Conservation (phyloP, 495 filamentous ascomycete genomes). For the Aspergillus egyptiacus region DNA sequence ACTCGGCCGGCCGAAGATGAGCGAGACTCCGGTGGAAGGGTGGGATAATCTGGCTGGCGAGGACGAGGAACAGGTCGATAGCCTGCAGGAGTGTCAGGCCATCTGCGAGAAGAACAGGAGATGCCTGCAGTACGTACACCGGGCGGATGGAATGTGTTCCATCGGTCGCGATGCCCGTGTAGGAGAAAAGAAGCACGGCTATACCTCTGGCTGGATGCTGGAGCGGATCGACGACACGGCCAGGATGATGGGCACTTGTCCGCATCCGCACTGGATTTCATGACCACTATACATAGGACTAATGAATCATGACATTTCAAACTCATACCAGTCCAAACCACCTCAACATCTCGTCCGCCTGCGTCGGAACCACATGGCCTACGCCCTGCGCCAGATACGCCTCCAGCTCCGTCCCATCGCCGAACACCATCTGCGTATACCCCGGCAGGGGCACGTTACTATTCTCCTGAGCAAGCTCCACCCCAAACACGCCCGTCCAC, state of each 20-base stretch:
- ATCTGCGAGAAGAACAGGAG: constrained; percentile 27
- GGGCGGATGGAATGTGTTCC: constrained; percentile 22
- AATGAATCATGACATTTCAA: not conserved
- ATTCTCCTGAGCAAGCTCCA: constrained; percentile 24
- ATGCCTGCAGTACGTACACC: constrained; percentile 38
- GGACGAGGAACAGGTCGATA: constrained; percentile 7
- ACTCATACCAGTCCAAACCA: constrained; percentile 8
- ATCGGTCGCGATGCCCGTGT: constrained; percentile 20
- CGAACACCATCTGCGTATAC: constrained; percentile 44
- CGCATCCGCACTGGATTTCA: not conserved
- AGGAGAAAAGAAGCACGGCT: constrained; percentile 14
- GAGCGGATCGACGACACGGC: constrained; percentile 25
- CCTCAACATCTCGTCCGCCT: constrained; percentile 2
- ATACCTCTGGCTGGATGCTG: constrained; percentile 27
- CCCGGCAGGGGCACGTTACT: constrained; percentile 36
- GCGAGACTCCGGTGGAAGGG: constrained; percentile 12
- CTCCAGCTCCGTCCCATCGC: constrained; percentile 32
- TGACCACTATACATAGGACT: not conserved
- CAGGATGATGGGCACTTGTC: constrained; percentile 16
- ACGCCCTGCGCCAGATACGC: constrained; percentile 45
- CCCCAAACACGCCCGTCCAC: constrained; percentile 48
- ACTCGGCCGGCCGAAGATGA: constrained; percentile 3
- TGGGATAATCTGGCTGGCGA: constrained; percentile 28
- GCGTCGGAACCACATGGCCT: constrained; percentile 38
- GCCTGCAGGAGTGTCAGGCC: constrained; percentile 30